Percentiles rank a stretch among this genome's conserved stretches.
These are phyloP conservation scores for Emergomyces pasteurianus DNA, from an alignment of 2,329 filamentous ascomycete genomes.

Conservation along the genomic window DNA sequence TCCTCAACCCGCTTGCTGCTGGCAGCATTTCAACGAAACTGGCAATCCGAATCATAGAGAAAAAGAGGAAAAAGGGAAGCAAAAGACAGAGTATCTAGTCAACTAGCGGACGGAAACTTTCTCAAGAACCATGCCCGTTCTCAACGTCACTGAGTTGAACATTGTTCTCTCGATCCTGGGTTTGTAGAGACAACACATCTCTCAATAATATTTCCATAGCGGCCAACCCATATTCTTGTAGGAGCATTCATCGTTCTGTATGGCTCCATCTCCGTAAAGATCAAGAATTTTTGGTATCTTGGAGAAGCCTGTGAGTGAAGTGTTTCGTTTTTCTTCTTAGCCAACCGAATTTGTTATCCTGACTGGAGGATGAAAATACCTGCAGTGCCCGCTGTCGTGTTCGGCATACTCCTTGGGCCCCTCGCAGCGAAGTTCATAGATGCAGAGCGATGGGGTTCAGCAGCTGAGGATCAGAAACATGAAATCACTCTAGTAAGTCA, in stretches of 20 bases:
- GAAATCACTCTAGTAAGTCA: conserved; percentile 31
- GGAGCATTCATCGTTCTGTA: conserved; percentile 23
- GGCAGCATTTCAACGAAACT: conserved; percentile 2
- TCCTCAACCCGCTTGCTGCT: conserved; percentile 4
- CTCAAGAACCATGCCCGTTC: conserved; percentile 21
- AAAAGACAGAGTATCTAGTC: neutral
- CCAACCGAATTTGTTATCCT: neutral
- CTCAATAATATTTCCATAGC: neutral
- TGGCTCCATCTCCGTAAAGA: conserved; percentile 24
- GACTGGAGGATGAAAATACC: neutral
- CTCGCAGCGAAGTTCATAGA: conserved; percentile 43
- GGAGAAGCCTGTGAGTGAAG: conserved; percentile 27
- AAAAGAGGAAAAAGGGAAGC: neutral
- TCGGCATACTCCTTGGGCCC: conserved; percentile 45
- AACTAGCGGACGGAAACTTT: neutral
- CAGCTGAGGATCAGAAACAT: conserved; percentile 21
- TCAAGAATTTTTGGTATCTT: conserved; percentile 29
- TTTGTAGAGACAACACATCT: conserved; percentile 9
- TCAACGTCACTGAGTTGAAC: conserved; percentile 26
- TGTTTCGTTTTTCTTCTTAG: neutral
- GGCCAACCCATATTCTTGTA: conserved; percentile 7
- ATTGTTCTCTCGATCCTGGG: conserved; percentile 23
- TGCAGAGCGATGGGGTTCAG: conserved; percentile 27
- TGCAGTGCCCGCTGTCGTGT: conserved; percentile 42
- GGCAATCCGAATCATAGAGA: neutral